Percentiles rank a stretch among this genome's conserved stretches.
Evolutionary conservation across 2,329 filamentous ascomycete species (phyloP).

Genomic region (Epichloe festucae): DNA sequence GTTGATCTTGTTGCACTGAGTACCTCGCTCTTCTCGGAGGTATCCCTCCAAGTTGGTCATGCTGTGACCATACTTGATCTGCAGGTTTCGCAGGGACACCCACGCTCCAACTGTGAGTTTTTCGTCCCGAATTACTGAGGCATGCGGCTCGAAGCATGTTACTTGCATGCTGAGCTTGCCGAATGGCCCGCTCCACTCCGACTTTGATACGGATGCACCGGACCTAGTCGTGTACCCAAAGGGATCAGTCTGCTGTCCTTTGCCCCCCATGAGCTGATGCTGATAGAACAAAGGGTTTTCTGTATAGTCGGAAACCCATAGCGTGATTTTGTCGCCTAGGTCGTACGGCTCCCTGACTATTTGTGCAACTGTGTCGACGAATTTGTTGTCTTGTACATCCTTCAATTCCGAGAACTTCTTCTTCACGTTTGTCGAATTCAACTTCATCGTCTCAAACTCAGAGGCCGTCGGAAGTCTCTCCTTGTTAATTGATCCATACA

Average conservation of each 20-base stretch:
- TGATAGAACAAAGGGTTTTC: conserved; percentile 51
- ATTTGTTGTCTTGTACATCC: conserved; percentile 42
- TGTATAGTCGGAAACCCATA: conserved; percentile 80
- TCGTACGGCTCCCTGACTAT: conserved; percentile 44
- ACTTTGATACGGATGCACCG: conserved; percentile 9
- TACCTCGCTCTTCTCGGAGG: conserved; percentile 46
- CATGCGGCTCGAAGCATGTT: conserved; percentile 58
- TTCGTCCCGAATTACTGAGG: conserved; percentile 36
- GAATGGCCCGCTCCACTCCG: conserved; percentile 59
- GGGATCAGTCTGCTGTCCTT: conserved; percentile 36
- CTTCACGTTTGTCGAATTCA: conserved; percentile 29
- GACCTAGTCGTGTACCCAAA: conserved; percentile 36
- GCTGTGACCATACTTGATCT: conserved; percentile 45
- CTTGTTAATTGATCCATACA: conserved; percentile 34
- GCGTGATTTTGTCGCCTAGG: conserved; percentile 32
- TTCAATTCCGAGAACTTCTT: conserved; percentile 53
- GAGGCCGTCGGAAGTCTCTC: conserved; percentile 25
- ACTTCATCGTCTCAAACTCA: conserved; percentile 28
- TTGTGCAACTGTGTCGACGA: conserved; percentile 58
- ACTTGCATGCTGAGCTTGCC: conserved; percentile 62
- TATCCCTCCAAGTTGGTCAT: conserved; percentile 54
- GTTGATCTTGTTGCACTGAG: conserved; percentile 35
- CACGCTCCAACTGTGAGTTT: conserved; percentile 46
- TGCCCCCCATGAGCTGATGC: conserved; percentile 22
- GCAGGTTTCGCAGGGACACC: conserved; percentile 59